phyloP scores from a whole-genome alignment of 306 rosid species.

The Cyamopsis tetragonoloba region DNA sequence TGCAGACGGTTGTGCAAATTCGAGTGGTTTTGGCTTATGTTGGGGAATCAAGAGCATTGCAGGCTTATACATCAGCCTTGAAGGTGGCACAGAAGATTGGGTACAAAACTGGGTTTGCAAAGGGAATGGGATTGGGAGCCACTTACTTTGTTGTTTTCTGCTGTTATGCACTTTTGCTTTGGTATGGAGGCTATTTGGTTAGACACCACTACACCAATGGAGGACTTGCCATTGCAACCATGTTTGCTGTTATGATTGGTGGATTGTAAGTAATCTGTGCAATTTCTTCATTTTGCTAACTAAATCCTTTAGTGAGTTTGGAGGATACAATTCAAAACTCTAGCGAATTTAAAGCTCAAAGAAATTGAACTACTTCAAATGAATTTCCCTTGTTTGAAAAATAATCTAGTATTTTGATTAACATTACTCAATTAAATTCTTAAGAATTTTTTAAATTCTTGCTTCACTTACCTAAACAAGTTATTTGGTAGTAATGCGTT shows the following conservation, averaged over 20 bases:
- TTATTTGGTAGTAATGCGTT: too few species aligned
- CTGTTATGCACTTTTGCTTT: constrained; percentile 89
- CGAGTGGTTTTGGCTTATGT: constrained; percentile 80
- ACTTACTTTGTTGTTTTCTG: constrained; percentile 97
- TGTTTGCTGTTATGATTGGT: constrained; percentile 97
- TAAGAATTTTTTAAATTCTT: too few species aligned
- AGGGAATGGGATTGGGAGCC: constrained; percentile 96
- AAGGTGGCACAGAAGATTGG: constrained; percentile 77
- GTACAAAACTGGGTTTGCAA: constrained; percentile 82
- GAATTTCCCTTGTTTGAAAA: too few species aligned
- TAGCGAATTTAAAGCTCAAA: too few species aligned
- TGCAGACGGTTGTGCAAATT: constrained; percentile 86
- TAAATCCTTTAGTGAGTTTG: too few species aligned
- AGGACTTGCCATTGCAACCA: constrained; percentile 96
- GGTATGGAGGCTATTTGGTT: constrained; percentile 97
- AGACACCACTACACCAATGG: constrained; percentile 91
- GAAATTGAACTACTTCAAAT: too few species aligned
- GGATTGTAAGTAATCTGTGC: constrained; percentile 67
- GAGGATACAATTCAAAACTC: too few species aligned
- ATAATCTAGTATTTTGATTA: too few species aligned
- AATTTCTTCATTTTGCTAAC: not conserved
- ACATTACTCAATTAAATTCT: too few species aligned
- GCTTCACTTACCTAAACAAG: too few species aligned
- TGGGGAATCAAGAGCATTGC: constrained; percentile 74
- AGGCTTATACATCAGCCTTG: constrained; percentile 70